These are phyloP conservation scores for Aspergillus biplanus DNA, from an alignment of 495 filamentous ascomycete species.

Conservation along the genomic window DNA sequence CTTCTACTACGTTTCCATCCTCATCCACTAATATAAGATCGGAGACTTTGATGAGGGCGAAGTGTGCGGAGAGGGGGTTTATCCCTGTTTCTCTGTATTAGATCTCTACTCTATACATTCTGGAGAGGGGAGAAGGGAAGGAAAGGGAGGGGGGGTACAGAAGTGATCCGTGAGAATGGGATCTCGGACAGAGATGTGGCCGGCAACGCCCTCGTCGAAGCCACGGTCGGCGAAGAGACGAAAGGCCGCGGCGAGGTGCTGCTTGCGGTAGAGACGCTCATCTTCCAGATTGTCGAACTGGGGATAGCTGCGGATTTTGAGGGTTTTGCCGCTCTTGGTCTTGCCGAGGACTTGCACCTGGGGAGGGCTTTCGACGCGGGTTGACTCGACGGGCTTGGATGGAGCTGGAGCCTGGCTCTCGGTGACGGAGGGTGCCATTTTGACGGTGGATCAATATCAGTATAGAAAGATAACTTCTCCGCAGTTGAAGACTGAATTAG, in stretches of 20 bases:
- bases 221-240: slow-evolving; percentile 58
- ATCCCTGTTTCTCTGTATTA: slow-evolving; percentile 48
- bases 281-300: slow-evolving; percentile 55
- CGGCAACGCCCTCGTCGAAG: slow-evolving; percentile 67
- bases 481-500: too few relatives aligned
- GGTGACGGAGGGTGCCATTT: background rate
- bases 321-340: slow-evolving; percentile 15
- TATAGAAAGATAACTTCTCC: too few relatives aligned
- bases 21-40: slow-evolving; percentile 48
- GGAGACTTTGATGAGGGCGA: slow-evolving; percentile 37
- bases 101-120: background rate
- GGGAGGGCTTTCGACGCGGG: slow-evolving; percentile 12
- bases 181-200: slow-evolving; percentile 68
- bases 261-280: slow-evolving; percentile 62
- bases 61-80: slow-evolving; percentile 51
- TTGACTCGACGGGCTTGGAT: background rate
- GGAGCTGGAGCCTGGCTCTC: background rate
- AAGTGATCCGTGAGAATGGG: slow-evolving; percentile 53
- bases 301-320: slow-evolving; percentile 33
- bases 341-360: slow-evolving; percentile 19
- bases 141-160: slow-evolving; percentile 5
- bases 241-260: slow-evolving; percentile 64
- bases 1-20: slow-evolving; percentile 35
- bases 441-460: background rate
- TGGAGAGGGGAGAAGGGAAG: background rate